A percentile compares a stretch with the other conserved stretches of the same genome.
Conservation (phyloP, 768 basidiomycete species). For the Mycena kentingensis region DNA sequence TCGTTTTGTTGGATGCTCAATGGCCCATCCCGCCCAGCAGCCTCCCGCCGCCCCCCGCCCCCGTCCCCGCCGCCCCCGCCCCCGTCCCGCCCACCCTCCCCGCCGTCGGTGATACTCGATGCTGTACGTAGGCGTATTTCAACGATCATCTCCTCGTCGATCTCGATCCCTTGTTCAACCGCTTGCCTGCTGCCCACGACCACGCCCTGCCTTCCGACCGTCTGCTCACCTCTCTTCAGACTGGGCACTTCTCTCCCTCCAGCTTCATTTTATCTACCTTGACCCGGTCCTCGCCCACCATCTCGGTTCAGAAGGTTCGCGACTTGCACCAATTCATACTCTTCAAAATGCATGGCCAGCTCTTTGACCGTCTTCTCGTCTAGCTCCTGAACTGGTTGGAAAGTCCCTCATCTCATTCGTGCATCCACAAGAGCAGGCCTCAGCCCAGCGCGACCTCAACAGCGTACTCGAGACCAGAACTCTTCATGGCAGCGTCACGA, state of each 20-base stretch:
- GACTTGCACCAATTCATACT: neutral
- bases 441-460: constrained; percentile 73
- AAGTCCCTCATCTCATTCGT: constrained; percentile 75
- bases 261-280: constrained; percentile 78
- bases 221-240: constrained; percentile 44
- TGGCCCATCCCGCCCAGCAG: constrained; percentile 7
- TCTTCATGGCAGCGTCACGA: constrained; percentile 82
- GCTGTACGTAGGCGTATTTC: constrained; percentile 61
- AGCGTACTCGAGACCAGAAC: constrained; percentile 73
- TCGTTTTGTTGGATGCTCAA: constrained; percentile 3
- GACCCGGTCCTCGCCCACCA: constrained; percentile 78
- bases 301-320: constrained; percentile 57
- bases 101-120: constrained; percentile 71
- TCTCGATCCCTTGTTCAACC: constrained; percentile 43
- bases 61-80: constrained; percentile 36
- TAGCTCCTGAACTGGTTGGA: constrained; percentile 65
- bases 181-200: constrained; percentile 26
- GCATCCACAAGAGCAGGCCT: constrained; percentile 81
- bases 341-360: neutral
- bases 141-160: constrained; percentile 26
- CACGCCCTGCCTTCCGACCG: constrained; percentile 22
- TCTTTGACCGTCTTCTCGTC: neutral
- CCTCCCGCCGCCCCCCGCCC: constrained; percentile 30
- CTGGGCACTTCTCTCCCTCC: constrained; percentile 78
- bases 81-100: constrained; percentile 42